Evolutionary conservation across 805 yeast species (phyloP), one percentile per base, ranked within the genome.

Genomic region (Barnettozyma sucrosica): DNA sequence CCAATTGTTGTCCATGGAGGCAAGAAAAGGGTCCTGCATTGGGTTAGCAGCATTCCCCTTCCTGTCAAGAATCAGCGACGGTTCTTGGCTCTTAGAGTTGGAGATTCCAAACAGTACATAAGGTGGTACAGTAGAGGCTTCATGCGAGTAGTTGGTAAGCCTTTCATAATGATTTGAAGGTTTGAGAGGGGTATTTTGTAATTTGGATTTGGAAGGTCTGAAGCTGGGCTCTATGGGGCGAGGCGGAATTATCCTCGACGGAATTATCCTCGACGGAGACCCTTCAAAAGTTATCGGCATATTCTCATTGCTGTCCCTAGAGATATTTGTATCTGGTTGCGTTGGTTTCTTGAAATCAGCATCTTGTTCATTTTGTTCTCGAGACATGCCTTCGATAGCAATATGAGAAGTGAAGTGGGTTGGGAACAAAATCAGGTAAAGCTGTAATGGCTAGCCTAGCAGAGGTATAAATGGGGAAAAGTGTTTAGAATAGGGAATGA

Each of bases 71-170:
- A 45, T 43, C 23, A 54, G 49, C 30, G 14, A 28, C 16, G 32
- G 18, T 5, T 40, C 68, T 49, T 65, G 63, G 14, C 28, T 24
- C 21, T 57, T 55, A 20, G 52, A 45, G 55, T 62, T 60, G 36
- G 71, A 63, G 52, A 80, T 59, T 26, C 74, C 72, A 49, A 81
- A 85, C 39, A 84, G 62, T 1, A 79, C 89, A 64, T 79, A 85
- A 1, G 85, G 82, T 1, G 92, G 92, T 0, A 75, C 67, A 0
- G 80, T 70, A 1, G 63, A 62, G 2, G 77, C 74, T 36, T 62
- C 62, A 33, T 70, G 66, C 0, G 70, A 57, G 47, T 70, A 68
- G 25, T 62, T 56, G 40, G 66, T 61, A 20, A 69, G 48, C 33
- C 55, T 51, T 13, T 48, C 23, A 25, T 50, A 55, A 8, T 62